Base-by-base conservation (phyloP, 176 grass and related monocot species). In the Phyllostachys edulis region DNA sequence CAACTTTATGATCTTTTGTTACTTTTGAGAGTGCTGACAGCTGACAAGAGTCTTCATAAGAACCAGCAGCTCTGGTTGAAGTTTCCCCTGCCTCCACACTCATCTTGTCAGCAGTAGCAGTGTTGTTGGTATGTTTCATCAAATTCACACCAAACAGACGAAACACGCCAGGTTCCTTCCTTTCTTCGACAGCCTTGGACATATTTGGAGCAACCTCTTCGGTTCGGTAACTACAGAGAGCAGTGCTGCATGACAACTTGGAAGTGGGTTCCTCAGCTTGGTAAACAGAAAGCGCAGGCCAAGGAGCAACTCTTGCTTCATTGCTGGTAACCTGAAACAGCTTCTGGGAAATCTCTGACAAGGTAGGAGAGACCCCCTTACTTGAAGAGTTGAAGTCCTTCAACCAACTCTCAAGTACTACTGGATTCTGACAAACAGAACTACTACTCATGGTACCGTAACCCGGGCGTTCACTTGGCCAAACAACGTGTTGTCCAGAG, bases 91-190 rank as follows among this genome's bases (percentile, higher is more conserved):
- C 69, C 44, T 40, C 68, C 1, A 50, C 14, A 38, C 23, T 78
- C 29, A 7, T 24, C 47, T 82, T 87, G 26, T 85, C 72, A 37
- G 80, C 21, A 21, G 16, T 54, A 52, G n/a, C 52, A 6, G 41
- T 26, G n/a, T 7, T 78, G 15, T 65, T 89, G 17, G 47, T 26
- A 40, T 82, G 68, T 73, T 80, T 71, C 69, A 82, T 61, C 72
- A 94, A 67, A 79, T 94, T 52, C 16, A 94, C 82, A 55, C 92
- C 92, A 83, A 94, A 94, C 38, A 94, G 67, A 65, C 84, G 87
- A 36, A 89, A 82, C 79, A 78, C 64, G 8, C 50, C 42, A 0
- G 87, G 77, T 44, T 87, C 88, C 84, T 89, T 85, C 40, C 13
- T 52, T 29, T 85, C 85, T 76, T 87, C 78, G 4, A 44, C 56